A percentile compares a stretch with the other conserved stretches of the same genome.
These are phyloP conservation scores for Candida glaebosa DNA, from an alignment of 805 yeast genomes.

Conservation along the genomic window DNA sequence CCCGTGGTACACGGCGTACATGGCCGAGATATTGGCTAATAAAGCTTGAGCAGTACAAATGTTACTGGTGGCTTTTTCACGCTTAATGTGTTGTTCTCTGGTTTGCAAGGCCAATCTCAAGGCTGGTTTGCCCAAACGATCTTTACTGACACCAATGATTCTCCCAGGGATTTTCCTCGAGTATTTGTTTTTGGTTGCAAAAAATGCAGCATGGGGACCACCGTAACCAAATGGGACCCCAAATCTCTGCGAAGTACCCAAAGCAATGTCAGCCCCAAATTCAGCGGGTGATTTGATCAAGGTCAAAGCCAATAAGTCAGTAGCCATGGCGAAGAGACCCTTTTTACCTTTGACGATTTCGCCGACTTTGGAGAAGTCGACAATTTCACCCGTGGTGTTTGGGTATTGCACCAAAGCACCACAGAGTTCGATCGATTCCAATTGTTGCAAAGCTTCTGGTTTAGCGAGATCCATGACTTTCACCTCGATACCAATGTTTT, in stretches of 20 bases:
- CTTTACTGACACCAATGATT: constrained; percentile 89
- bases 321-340: constrained; percentile 80
- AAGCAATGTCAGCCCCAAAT: constrained; percentile 88
- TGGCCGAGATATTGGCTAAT: constrained; percentile 91
- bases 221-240: constrained; percentile 99
- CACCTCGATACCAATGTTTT: constrained; percentile 65
- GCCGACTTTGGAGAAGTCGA: constrained; percentile 53
- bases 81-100: constrained; percentile 95
- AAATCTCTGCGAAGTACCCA: constrained; percentile 92
- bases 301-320: constrained; percentile 88
- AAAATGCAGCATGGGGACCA: constrained; percentile 98
- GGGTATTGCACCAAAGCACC: constrained; percentile 94
- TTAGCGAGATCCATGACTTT: constrained; percentile 53
- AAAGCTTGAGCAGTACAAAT: constrained; percentile 98
- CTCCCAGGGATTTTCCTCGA: constrained; percentile 97
- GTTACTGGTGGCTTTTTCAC: constrained; percentile 97
- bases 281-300: constrained; percentile 77
- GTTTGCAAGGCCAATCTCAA: constrained; percentile 92
- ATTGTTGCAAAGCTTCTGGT: constrained; percentile 25
- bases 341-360: constrained; percentile 66
- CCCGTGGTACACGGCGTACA: constrained; percentile 96
- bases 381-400: constrained; percentile 70
- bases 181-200: constrained; percentile 75
- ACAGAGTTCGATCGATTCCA: constrained; percentile 44
- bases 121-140: constrained; percentile 86